Evolutionary conservation across 345 rosid species (phyloP).

Genomic region (Citrus trifoliata): DNA sequence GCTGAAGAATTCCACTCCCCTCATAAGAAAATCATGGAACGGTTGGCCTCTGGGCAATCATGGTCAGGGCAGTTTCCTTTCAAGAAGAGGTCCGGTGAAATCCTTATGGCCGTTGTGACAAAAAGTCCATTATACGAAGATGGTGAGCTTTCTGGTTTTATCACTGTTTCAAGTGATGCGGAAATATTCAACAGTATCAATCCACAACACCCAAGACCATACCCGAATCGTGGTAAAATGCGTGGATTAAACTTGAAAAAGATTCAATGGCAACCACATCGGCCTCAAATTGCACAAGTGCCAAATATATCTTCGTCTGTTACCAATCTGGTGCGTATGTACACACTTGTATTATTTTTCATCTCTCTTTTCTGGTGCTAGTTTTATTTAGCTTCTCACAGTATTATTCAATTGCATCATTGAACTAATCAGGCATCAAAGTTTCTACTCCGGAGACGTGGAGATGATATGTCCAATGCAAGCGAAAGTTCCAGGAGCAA

Average conservation of each 20-base stretch:
- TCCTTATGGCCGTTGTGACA: constrained; percentile 66
- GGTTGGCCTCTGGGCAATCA: constrained; percentile 46
- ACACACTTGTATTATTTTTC: constrained; percentile 8
- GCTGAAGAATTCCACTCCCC: constrained; percentile 46
- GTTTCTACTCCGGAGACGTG: constrained; percentile 37
- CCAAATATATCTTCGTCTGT: constrained; percentile 67
- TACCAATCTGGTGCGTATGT: constrained; percentile 70
- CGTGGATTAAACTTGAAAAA: constrained; percentile 40
- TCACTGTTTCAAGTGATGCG: constrained; percentile 78
- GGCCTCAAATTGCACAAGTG: constrained; percentile 43
- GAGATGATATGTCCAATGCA: constrained; percentile 30
- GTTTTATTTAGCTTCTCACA: constrained; percentile 1
- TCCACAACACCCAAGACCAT: constrained; percentile 29
- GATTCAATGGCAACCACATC: constrained; percentile 61
- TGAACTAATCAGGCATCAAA: constrained; percentile 55
- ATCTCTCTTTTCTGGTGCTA: not conserved
- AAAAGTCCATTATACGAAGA: constrained; percentile 62
- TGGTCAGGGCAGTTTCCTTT: constrained; percentile 93
- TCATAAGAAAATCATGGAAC: constrained; percentile 39
- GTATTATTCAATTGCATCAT: constrained; percentile 14
- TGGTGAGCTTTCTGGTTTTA: constrained; percentile 61
- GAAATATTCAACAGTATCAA: constrained; percentile 40
- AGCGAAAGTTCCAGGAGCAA: constrained; percentile 24
- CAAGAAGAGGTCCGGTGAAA: constrained; percentile 64
- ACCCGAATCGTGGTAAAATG: constrained; percentile 28